Evolutionary conservation across 1,284 basidiomycete species (phyloP).

Genomic region (Athelia sp.): DNA sequence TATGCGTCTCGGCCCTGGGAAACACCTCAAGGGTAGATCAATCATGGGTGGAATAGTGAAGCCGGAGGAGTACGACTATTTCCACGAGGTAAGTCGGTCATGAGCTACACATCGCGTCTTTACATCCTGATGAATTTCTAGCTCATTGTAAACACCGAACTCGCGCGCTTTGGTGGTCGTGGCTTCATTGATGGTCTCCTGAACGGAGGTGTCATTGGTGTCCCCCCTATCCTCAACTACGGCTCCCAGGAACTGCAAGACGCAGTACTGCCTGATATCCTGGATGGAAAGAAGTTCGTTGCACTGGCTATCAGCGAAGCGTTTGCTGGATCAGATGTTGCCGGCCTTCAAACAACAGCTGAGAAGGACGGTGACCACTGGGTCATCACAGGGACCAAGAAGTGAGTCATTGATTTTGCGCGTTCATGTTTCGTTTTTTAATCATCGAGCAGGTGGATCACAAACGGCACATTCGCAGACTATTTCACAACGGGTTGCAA

Average conservation of each 20-base stretch:
- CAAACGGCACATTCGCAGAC: slow-evolving; percentile 80
- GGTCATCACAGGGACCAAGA: slow-evolving; percentile 88
- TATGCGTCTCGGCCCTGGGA: slow-evolving; percentile 90
- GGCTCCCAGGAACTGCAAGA: slow-evolving; percentile 73
- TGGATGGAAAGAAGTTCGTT: slow-evolving; percentile 80
- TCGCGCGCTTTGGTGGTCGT: slow-evolving; percentile 77
- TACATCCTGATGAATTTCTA: slow-evolving; percentile 24
- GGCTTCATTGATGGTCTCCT: slow-evolving; percentile 82
- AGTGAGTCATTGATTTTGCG: slow-evolving; percentile 32
- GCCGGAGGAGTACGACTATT: slow-evolving; percentile 87
- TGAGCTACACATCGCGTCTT: neutral
- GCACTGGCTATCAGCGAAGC: slow-evolving; percentile 74
- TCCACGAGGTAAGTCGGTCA: slow-evolving; percentile 54
- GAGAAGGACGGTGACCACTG: slow-evolving; percentile 79
- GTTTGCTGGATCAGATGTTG: slow-evolving; percentile 92
- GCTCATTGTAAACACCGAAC: slow-evolving; percentile 84
- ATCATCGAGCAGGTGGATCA: slow-evolving; percentile 71
- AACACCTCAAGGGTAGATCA: slow-evolving; percentile 82
- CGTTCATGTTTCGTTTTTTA: neutral
- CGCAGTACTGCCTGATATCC: slow-evolving; percentile 62
- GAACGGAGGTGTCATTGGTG: slow-evolving; percentile 78
- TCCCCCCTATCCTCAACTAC: slow-evolving; percentile 86
- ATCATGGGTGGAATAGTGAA: slow-evolving; percentile 83
- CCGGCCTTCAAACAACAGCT: slow-evolving; percentile 81
- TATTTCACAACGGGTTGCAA: slow-evolving; percentile 77